Evolutionary conservation across 2,329 filamentous ascomycete species (phyloP).

Genomic region (Trichoderma cornu-damae): DNA sequence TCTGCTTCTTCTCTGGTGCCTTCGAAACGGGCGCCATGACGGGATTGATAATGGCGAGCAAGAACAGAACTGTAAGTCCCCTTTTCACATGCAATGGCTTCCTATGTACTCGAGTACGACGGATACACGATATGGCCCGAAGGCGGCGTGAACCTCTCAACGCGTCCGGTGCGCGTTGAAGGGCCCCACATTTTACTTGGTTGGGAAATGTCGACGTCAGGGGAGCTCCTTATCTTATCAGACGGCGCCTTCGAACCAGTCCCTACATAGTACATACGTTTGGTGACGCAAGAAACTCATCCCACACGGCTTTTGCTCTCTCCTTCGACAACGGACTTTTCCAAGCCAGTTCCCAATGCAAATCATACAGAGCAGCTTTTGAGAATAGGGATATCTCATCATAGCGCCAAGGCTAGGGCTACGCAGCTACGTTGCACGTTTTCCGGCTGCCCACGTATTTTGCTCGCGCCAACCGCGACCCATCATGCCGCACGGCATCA

Average conservation of each 20-base stretch:
- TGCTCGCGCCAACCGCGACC: background rate
- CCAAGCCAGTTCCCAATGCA: background rate
- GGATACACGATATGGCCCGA: background rate
- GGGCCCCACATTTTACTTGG: conserved; percentile 6
- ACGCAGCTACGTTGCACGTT: background rate
- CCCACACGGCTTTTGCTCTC: background rate
- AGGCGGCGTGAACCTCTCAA: conserved; percentile 9
- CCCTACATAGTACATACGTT: background rate
- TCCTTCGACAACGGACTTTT: background rate
- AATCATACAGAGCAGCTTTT: background rate
- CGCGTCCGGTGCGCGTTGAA: conserved; percentile 15
- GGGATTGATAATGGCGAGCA: background rate
- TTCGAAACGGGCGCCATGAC: conserved; percentile 37
- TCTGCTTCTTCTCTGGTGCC: conserved; percentile 59
- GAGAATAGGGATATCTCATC: background rate
- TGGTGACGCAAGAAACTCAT: background rate
- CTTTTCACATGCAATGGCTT: background rate
- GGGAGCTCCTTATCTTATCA: conserved; percentile 17
- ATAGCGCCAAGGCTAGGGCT: background rate
- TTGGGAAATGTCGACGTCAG: conserved; percentile 13
- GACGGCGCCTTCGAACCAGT: background rate
- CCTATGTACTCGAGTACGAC: no score
- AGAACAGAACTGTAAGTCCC: background rate
- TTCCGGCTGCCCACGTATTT: background rate
- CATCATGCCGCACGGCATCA: background rate